A percentile compares a stretch with the other conserved stretches of the same genome.
phyloP scores from a whole-genome alignment of 2,329 filamentous ascomycete species.

The Bimuria novae-zelandiae region DNA sequence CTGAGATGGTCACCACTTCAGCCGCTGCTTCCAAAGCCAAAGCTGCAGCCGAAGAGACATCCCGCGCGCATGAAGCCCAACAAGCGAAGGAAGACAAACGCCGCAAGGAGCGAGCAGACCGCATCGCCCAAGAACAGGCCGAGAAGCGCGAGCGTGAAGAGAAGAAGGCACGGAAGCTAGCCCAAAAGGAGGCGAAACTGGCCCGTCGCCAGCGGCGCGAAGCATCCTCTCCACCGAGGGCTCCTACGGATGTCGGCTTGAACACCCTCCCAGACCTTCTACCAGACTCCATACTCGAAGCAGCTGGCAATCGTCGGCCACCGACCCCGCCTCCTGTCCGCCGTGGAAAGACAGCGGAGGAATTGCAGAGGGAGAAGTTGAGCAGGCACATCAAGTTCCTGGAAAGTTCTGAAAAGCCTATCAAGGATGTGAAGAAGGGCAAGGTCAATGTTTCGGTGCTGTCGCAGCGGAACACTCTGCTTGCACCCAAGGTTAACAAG shows the following conservation, averaged over 20 bases:
- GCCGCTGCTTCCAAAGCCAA: conserved; percentile 35
- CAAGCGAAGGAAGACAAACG: conserved; percentile 32
- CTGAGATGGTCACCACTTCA: conserved; percentile 43
- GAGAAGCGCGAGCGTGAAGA: conserved; percentile 37
- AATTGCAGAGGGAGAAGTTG: conserved; percentile 50
- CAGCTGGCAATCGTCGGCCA: conserved; percentile 50
- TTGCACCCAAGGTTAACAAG: conserved; percentile 51
- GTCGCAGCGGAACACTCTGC: conserved; percentile 47
- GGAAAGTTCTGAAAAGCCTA: conserved; percentile 52
- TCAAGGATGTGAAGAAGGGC: conserved; percentile 57
- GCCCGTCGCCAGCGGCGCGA: conserved; percentile 3
- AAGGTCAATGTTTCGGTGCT: conserved; percentile 56
- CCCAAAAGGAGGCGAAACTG: conserved; percentile 9
- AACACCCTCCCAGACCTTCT: conserved; percentile 54
- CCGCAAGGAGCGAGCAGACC: conserved; percentile 35
- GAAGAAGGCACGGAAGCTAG: conserved; percentile 37
- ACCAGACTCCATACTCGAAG: conserved; percentile 56
- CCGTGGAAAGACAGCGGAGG: conserved; percentile 25
- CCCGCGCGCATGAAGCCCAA: conserved; percentile 34
- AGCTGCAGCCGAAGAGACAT: conserved; percentile 34
- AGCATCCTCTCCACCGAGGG: conserved; percentile 9
- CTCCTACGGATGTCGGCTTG: conserved; percentile 29
- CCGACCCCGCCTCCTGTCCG: conserved; percentile 49
- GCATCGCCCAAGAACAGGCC: conserved; percentile 39
- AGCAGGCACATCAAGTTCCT: conserved; percentile 55